Evolutionary conservation across 2,329 filamentous ascomycete genomes (phyloP).

Genomic region (Colletotrichum orchidophilum): DNA sequence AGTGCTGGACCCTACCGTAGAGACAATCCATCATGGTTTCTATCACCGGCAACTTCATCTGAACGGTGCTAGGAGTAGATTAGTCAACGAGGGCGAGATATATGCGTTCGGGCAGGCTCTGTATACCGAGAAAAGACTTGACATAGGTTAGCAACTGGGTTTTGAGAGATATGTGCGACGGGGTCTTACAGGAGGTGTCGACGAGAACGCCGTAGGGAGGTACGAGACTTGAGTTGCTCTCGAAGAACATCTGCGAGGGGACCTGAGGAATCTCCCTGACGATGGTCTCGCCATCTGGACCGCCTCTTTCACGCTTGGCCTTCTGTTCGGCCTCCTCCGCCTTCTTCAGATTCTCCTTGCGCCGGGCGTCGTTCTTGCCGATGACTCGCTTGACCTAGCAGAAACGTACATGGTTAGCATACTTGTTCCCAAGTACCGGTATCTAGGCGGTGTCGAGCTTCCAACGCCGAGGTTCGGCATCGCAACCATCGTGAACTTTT

Average conservation of each 20-base stretch:
- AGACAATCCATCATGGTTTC: constrained; percentile 94
- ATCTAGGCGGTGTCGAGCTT: too few relatives aligned
- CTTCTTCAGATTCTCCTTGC: constrained; percentile 83
- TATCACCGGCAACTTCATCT: constrained; percentile 87
- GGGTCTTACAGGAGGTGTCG: constrained; percentile 63
- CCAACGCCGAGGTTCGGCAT: not conserved
- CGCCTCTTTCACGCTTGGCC: constrained; percentile 65
- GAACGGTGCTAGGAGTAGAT: constrained; percentile 67
- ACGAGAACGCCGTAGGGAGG: constrained; percentile 84
- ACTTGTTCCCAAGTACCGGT: not conserved
- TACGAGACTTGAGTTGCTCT: constrained; percentile 85
- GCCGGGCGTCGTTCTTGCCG: constrained; percentile 79
- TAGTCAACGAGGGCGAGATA: not conserved
- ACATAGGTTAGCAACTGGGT: not conserved
- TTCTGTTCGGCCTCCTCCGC: constrained; percentile 63
- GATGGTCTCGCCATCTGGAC: constrained; percentile 62
- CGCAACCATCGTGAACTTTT: constrained; percentile 40
- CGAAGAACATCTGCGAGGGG: constrained; percentile 86
- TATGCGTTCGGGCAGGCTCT: not conserved
- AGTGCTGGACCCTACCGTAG: constrained; percentile 53
- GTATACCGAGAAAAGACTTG: not conserved
- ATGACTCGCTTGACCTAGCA: constrained; percentile 81
- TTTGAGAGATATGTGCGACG: not conserved
- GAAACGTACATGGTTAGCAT: constrained; percentile 4
- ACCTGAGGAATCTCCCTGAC: constrained; percentile 75